Evolutionary conservation across 306 rosid species (phyloP), one percentile per base, ranked within the genome.

Genomic region (Gleditsia sinensis): DNA sequence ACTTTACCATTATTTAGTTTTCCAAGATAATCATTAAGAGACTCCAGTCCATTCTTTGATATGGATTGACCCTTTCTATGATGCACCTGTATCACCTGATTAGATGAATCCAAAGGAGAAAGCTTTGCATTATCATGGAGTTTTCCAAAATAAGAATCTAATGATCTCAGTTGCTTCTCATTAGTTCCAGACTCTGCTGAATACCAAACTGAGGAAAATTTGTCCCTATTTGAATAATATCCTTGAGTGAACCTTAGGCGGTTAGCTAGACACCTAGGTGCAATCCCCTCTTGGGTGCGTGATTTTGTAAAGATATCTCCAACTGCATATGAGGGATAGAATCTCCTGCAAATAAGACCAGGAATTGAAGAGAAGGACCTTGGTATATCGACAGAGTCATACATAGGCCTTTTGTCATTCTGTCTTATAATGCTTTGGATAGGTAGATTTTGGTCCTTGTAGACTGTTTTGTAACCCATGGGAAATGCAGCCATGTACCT

Each of bases 101-200:
- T 54, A 7, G 85, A 82, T 67, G 71, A 19, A 67, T 81, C 81
- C 60, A 74, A 61, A 45, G 74, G 53, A 42, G 30, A 27, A 46
- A 36, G 30, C 36, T 63, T 80, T 13, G 76, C 32, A 69, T 67
- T 33, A 40, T 75, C 78, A 58, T 81, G 77, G 34, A 91, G 91
- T 77, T 92, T 89, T 45, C 78, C 78, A 74, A 91, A 89, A 69
- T 89, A 89, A 42, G 91, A 86, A 73, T 83, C 87, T 64, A 94
- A 71, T 7, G 89, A 84, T 39, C 87, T 83, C 69, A 94, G 72
- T 5, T 91, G 96, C 71, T 85, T 81, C 84, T 84, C 71, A 40
- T 58, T 59, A 30, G 74, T 36, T 17, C 71, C 50, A 67, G 89
- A 71, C 28, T 65, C 88, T 20, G 77, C 53, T 28, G 89, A 83